Base-by-base conservation (phyloP, 441 rosid genomes). In the Erodium moschatum region DNA sequence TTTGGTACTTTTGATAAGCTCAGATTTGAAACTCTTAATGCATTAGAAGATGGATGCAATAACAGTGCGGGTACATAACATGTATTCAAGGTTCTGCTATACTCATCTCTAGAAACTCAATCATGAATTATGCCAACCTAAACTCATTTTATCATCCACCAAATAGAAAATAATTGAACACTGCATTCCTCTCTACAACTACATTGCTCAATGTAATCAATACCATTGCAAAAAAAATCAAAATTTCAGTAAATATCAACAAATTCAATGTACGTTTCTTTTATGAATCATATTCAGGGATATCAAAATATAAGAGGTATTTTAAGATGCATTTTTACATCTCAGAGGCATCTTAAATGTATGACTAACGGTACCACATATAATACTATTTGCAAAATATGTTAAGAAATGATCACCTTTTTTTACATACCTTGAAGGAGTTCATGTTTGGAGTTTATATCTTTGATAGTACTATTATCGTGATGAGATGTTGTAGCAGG, bases 401-500 rank as follows among this genome's bases (percentile, higher is more conserved):
- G 62, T 31, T 1, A 31, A 48, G 12, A 52, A 60, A 31, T 33
- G 48, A 15, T 73, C 69, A 77, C 80, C 79, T 71, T 74, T 31
- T 31, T 31, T 31, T 31, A 31, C 35, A 31, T 31, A 31, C 35
- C 35, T 31, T 31, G 5, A 31, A 31, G 35, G 35, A 31, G 35
- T 31, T 31, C 69, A 72, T 71, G 68, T 35, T 33, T 19, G 50
- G 66, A 64, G 69, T 27, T 42, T 38, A 58, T 35, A 19, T 78
- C 77, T 56, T 64, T 63, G 48, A 40, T 13, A 15, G 72, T 70
- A 58, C 69, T 73, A 69, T 72, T 70, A 68, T 31, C 63, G 16
- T 20, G 8, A 66, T 21, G 52, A 60, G 77, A 69, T 40, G 48
- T 61, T 68, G 75, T 81, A 56, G 58, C 76, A 67, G 52, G 60